Percentiles rank a stretch among this genome's conserved stretches.
These are phyloP conservation scores for Echium plantagineum DNA, from an alignment of 257 asterid genomes.

Conservation along the genomic window DNA sequence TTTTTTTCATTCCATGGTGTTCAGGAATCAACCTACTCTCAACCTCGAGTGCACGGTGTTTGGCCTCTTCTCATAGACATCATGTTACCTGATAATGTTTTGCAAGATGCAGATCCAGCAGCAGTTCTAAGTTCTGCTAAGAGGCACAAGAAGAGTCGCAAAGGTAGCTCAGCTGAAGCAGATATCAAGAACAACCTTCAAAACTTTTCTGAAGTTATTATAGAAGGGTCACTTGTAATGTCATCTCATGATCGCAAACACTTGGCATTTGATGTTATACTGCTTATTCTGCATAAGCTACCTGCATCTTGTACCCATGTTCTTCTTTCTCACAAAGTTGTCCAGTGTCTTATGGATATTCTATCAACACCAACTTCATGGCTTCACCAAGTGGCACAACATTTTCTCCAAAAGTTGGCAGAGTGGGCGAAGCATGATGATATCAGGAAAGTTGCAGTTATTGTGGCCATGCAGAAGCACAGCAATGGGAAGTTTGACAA, in stretches of 20 bases:
- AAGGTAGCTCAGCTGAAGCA: constrained; percentile 51
- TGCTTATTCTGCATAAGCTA: constrained; percentile 66
- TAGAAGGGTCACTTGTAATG: constrained; percentile 72
- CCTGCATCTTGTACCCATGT: constrained; percentile 49
- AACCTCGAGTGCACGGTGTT: constrained; percentile 77
- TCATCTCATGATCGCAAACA: constrained; percentile 96
- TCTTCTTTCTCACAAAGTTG: constrained; percentile 59
- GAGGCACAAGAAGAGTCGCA: constrained; percentile 71
- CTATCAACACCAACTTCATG: constrained; percentile 77
- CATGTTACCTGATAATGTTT: constrained; percentile 50
- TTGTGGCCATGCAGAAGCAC: constrained; percentile 82
- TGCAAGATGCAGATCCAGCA: constrained; percentile 46
- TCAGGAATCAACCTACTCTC: constrained; percentile 92
- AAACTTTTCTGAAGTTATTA: constrained; percentile 55
- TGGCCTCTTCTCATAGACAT: constrained; percentile 66
- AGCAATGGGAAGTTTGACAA: constrained; percentile 80
- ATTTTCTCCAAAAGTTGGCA: constrained; percentile 63
- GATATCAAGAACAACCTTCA: constrained; percentile 54
- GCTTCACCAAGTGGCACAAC: constrained; percentile 78
- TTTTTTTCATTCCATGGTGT: constrained; percentile 15
- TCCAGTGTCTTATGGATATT: constrained; percentile 80
- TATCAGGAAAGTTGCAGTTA: constrained; percentile 64
- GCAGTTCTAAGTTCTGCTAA: constrained; percentile 34
- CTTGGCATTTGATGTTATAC: constrained; percentile 63
- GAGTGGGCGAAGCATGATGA: constrained; percentile 76